Base-by-base conservation (phyloP, 2,329 filamentous ascomycete genomes). In the Neonectria neomacrospora region DNA sequence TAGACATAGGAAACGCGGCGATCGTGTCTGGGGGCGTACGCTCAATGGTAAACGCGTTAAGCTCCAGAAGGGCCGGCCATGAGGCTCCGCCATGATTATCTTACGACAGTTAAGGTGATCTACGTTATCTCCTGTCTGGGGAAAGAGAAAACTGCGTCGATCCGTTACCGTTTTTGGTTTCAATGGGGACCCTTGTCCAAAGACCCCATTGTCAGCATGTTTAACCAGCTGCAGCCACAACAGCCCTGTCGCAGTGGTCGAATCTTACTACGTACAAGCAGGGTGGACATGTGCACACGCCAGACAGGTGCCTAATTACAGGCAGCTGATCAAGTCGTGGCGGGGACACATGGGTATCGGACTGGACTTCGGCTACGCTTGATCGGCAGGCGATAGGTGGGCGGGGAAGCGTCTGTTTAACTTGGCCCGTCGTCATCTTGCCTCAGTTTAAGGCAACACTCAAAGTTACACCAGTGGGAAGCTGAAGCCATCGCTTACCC, bases 121-220 rank as follows among this genome's bases (percentile, higher is more conserved):
- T 16, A 47, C 14, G 44, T 50, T 14, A 50, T 30, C 23, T 50
- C 41, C 41, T 45, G 5, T 26, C 42, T 14, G 18, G 41, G 41
- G 45, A 50, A 50, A 47, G 26, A 47, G 44, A 47, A 11, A 45
- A 23, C 22, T 47, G 10, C 44, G 44, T 47, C 44, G 44, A 50
- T 50, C 28, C 14, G 10, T 18, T 50, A 16, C 45, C 14, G 23
- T 32, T 50, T 32, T 50, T 32, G 23, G 45, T 30, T 18, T 30
- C 30, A 14, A 50, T 50, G 23, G 23, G 14, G 10, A 50, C 28
- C 45, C 16, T 30, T 50, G 23, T 28, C 45, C n/a, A 14, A 50
- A 50, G 8, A 30, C 23, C 45, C 5, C 14, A 30, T 50, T 30
- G 23, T 10, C 45, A 14, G n/a, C 52, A 5, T n/a, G 41, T 12